A percentile compares a stretch with the other conserved stretches of the same genome.
Evolutionary conservation across 2,329 filamentous ascomycete species (phyloP).

Genomic region (Hortaea werneckii): DNA sequence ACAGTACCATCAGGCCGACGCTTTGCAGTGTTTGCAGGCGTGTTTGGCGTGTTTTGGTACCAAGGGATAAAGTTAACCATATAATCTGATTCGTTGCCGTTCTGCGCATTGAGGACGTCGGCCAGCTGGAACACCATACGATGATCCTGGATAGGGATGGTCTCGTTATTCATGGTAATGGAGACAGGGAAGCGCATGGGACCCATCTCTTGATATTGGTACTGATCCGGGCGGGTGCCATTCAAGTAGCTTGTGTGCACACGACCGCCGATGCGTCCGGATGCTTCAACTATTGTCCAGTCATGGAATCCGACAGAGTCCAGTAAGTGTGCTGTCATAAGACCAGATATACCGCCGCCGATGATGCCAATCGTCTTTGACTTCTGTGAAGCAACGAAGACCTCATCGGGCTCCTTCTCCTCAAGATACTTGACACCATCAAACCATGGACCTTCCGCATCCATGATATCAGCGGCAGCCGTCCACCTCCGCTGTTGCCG

Average conservation of each 20-base stretch:
- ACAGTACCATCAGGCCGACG: conserved; percentile 43
- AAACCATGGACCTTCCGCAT: conserved; percentile 53
- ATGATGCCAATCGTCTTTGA: conserved; percentile 52
- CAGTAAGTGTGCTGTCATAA: conserved; percentile 46
- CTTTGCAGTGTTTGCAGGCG: conserved; percentile 39
- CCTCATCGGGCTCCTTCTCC: conserved; percentile 42
- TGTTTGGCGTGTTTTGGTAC: conserved; percentile 48
- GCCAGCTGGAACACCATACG: conserved; percentile 56
- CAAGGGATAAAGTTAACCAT: conserved; percentile 53
- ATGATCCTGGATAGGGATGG: conserved; percentile 51
- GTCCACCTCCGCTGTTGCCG: conserved; percentile 27
- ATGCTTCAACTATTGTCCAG: conserved; percentile 53
- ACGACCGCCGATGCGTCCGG: conserved; percentile 51
- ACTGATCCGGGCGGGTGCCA: conserved; percentile 48
- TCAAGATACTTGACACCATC: conserved; percentile 52
- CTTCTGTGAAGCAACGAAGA: conserved; percentile 47
- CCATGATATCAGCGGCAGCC: conserved; percentile 39
- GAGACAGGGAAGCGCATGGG: conserved; percentile 55
- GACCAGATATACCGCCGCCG: conserved; percentile 54
- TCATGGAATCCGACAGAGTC: conserved; percentile 49
- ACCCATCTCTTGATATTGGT: conserved; percentile 59
- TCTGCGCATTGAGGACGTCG: conserved; percentile 49
- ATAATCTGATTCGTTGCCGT: conserved; percentile 38
- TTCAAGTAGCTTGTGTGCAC: conserved; percentile 55
- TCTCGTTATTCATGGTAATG: conserved; percentile 43